phyloP scores from a whole-genome alignment of 2,329 filamentous ascomycete species.

The Celoporthe dispersa region DNA sequence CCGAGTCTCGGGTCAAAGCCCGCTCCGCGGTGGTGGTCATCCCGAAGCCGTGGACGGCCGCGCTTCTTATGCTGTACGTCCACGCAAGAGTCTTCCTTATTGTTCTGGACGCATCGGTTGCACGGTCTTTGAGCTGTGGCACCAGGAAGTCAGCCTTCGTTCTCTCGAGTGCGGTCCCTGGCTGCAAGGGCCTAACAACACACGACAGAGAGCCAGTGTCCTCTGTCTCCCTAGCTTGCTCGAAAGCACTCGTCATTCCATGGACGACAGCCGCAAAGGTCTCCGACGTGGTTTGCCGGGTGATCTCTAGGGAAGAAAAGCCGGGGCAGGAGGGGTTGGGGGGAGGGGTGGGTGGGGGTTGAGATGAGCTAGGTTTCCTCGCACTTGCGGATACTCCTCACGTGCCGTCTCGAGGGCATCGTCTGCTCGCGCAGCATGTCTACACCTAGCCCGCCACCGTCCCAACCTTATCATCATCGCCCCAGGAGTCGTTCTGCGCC shows the following conservation, averaged over 20 bases:
- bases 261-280: not conserved
- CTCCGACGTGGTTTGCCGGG: not conserved
- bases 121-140: constrained; percentile 73
- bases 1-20: constrained; percentile 59
- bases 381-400: not conserved
- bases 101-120: constrained; percentile 75
- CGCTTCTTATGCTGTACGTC: constrained; percentile 88
- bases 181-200: not conserved
- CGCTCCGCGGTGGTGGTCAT: constrained; percentile 62
- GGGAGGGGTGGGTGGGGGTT: too few species aligned
- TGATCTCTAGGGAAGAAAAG: not conserved
- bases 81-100: constrained; percentile 79
- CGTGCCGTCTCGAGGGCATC: not conserved
- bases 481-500: not conserved
- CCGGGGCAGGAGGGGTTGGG: too few species aligned
- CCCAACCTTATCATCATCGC: not conserved
- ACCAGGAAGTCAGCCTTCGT: constrained; percentile 35
- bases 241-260: constrained; percentile 19
- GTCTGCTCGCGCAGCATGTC: not conserved
- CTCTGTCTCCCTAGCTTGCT: not conserved
- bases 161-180: not conserved
- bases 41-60: constrained; percentile 75
- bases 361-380: not conserved
- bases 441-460: not conserved
- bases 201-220: constrained; percentile 20